Base-by-base conservation (phyloP, 2,329 filamentous ascomycete genomes). In the Akanthomyces muscarius region DNA sequence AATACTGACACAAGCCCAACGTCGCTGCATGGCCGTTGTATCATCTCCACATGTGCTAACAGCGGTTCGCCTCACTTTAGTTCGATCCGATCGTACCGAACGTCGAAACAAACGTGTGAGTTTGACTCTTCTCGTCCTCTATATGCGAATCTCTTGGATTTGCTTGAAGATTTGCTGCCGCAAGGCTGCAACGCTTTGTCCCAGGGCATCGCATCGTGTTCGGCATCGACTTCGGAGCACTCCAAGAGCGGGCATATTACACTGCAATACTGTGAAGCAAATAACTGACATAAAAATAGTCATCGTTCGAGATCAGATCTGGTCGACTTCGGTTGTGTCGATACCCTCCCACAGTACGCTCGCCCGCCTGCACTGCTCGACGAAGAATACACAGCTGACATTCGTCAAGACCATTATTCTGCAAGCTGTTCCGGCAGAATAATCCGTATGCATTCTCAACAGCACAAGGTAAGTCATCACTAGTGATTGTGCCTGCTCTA, bases 371-470 rank as follows among this genome's bases (percentile, higher is more conserved):
- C 41, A 33, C 18, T 25, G 10, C 13, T 23, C 54, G 5, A 36
- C 30, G 41, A 33, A 45, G 3, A 13, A 45, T 30, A 28, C 11
- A 57, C 10, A n/a, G 30, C 55, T 58, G 36, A 48, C 44, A 11
- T 38, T 4, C 14, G 25, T 21, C 11, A 58, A 58, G 45, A 41
- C n/a, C 18, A 5, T 7, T 48, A 25, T 52, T 36, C 50, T 33
- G 50, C 51, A 33, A 54, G 30, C 33, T 16, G 38, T 41, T 14
- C 14, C 38, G 13, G 42, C 42, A 58, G 44, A 58, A 10, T 7
- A 38, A 2, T 38, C 33, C 45, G 47, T 48, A 60, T 60, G 57
- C 57, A 60, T 60, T 30, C 36, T 36, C 57, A 60, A 25, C 13
- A 28, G 33, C 1, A 14, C 23, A 52, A 50, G 57, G 57, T 60